Conservation (phyloP, 1,284 basidiomycete species). For the Rhodotorula sp. region DNA sequence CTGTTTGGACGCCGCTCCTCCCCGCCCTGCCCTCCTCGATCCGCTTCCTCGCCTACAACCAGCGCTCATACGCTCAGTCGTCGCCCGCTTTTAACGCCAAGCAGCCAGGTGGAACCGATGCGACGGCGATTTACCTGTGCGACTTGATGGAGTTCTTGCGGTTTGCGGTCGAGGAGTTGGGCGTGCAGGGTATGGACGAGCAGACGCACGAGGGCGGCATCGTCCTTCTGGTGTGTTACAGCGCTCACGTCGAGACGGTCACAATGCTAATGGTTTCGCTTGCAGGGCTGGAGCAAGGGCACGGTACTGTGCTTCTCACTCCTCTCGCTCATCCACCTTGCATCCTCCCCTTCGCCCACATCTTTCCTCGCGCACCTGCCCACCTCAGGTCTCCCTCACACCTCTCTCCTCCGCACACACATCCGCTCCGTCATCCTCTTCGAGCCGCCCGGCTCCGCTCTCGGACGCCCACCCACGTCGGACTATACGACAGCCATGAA, state of each 20-base stretch:
- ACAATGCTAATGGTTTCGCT: neutral
- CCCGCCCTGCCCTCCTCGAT: slow-evolving; percentile 10
- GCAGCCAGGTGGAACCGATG: slow-evolving; percentile 14
- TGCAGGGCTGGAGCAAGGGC: slow-evolving; percentile 38
- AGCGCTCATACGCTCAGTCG: slow-evolving; percentile 25
- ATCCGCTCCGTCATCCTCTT: slow-evolving; percentile 23
- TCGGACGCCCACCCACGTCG: slow-evolving; percentile 11
- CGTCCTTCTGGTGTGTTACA: slow-evolving; percentile 18
- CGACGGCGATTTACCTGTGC: slow-evolving; percentile 19
- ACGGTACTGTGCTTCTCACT: slow-evolving; percentile 25
- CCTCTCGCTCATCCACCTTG: slow-evolving; percentile 15
- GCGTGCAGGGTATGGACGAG: neutral
- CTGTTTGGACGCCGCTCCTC: slow-evolving; percentile 27
- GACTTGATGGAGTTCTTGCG: slow-evolving; percentile 30
- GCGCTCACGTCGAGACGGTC: too few species aligned
- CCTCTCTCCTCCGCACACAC: neutral
- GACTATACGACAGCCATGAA: slow-evolving; percentile 29
- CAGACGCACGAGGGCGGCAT: slow-evolving; percentile 19
- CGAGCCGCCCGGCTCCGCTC: slow-evolving; percentile 31
- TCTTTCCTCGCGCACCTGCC: slow-evolving; percentile 10
- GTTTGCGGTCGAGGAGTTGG: slow-evolving; percentile 19
- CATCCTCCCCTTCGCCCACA: slow-evolving; percentile 3
- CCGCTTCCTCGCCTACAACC: slow-evolving; percentile 37
- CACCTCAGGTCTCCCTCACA: neutral
- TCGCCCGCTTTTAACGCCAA: slow-evolving; percentile 7